Base-by-base conservation (phyloP, 495 filamentous ascomycete genomes). In the Acidomyces sp. region DNA sequence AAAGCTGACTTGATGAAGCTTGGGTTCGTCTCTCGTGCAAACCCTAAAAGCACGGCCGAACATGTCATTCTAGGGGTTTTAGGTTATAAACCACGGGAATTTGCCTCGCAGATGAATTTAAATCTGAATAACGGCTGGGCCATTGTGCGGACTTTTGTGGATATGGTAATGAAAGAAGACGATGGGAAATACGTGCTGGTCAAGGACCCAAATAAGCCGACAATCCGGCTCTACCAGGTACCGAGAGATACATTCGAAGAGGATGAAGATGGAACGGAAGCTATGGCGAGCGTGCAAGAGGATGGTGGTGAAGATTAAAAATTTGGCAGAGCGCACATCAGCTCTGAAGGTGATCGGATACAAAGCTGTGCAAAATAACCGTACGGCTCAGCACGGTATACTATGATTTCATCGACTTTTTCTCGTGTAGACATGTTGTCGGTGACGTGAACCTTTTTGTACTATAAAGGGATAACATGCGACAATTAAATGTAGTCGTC, bases 1-100 rank as follows among this genome's bases (percentile, higher is more conserved):
- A 86, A 85, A 64, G 87, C 90, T 15, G 88, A 96, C 59, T 69
- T 80, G 44, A 95, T 97, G 85, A 97, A 96, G 70, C 77, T 97
- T 55, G 90, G 90, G 18, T 97, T 97, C 62, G 85, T 97, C 47
- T 94, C 87, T 39, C 87, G 90, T 48, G 74, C 74, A 42, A 92
- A 84, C 64, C 86, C 92, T 40, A 88, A 90, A 71, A 74, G 73
- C 46, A 80, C 82, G 52, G 79, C 90, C 53, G 78, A 77, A 46
- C 90, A 97, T 62, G 82, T 96, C 56, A 75, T 97, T 45, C 80
- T 97, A 27, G 92, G 92, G 49, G 92, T 96, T 39, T 75, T 92
- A 4, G 85, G 85, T 62, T 94, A 93, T 75, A 96, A 96, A 69
- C 90, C 90, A 23, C 75, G 78, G 52, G 92, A 97, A 54, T 95